Evolutionary conservation across 1,139 yeast genomes (phyloP).

Genomic region (Wickerhamomyces sp.): DNA sequence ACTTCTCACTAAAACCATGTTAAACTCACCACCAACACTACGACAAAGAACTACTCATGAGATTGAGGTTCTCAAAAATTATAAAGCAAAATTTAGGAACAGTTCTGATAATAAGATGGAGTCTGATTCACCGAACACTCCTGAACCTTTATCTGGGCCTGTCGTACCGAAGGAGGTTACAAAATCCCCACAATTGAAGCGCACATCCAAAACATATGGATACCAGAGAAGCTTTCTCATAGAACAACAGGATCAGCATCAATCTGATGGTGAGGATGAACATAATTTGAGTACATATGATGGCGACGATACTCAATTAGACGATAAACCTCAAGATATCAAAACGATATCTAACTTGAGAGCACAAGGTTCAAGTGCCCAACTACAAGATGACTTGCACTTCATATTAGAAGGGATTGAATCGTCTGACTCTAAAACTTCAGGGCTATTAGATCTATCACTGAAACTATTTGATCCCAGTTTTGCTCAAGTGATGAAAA

Average conservation of each 20-base stretch:
- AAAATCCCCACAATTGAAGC: slow-evolving; percentile 6
- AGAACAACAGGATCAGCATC: not conserved
- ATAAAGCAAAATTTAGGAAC: not conserved
- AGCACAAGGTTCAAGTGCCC: slow-evolving; percentile 33
- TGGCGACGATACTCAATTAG: not conserved
- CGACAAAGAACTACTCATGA: not conserved
- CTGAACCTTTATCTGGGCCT: slow-evolving; percentile 4
- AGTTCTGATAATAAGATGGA: too few species aligned
- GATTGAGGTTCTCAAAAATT: not conserved
- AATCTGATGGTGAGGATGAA: slow-evolving; percentile 2
- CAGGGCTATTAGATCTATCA: slow-evolving; percentile 26
- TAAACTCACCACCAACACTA: not conserved
- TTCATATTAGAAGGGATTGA: slow-evolving; percentile 34
- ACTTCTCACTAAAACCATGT: not conserved
- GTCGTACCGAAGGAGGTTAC: not conserved
- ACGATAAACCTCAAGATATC: slow-evolving; percentile 1
- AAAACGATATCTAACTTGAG: slow-evolving; percentile 26
- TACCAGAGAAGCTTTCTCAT: slow-evolving; percentile 22
- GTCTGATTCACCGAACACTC: too few species aligned
- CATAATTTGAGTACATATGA: slow-evolving; percentile 1
- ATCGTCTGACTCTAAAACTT: slow-evolving; percentile 7
- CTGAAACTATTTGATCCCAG: slow-evolving; percentile 22
- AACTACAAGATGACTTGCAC: slow-evolving; percentile 30
- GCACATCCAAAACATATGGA: slow-evolving; percentile 21
- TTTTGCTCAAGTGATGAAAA: slow-evolving; percentile 19